A percentile compares a stretch with the other conserved stretches of the same genome.
phyloP scores from a whole-genome alignment of 306 rosid genomes.

The Pueraria montana region DNA sequence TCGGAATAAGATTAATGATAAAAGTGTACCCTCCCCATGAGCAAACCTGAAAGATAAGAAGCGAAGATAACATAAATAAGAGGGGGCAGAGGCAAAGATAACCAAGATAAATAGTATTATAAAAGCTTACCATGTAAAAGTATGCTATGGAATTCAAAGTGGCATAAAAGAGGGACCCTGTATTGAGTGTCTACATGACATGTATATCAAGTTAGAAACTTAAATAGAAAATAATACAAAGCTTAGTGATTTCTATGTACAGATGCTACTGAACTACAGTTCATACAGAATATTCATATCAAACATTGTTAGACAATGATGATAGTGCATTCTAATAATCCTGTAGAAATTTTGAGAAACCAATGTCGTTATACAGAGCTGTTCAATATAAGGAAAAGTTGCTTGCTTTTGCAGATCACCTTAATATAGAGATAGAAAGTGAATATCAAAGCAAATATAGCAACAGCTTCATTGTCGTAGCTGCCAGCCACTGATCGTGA shows the following conservation, averaged over 20 bases:
- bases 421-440: slow-evolving; percentile 97
- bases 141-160: slow-evolving; percentile 93
- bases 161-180: slow-evolving; percentile 98
- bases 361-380: slow-evolving; percentile 8
- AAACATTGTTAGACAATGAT: slow-evolving; percentile 5
- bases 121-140: slow-evolving; percentile 90
- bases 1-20: slow-evolving; percentile 97
- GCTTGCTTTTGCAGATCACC: slow-evolving; percentile 57
- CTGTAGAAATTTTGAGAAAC: slow-evolving; percentile 27
- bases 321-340: slow-evolving; percentile 6
- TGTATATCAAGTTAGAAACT: slow-evolving; percentile 54
- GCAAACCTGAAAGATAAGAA: slow-evolving; percentile 81
- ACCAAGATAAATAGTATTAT: slow-evolving; percentile 38
- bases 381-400: slow-evolving; percentile 15
- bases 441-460: slow-evolving; percentile 96
- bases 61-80: slow-evolving; percentile 41
- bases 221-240: slow-evolving; percentile 35
- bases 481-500: slow-evolving; percentile 99
- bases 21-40: slow-evolving; percentile 99
- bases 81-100: slow-evolving; percentile 31
- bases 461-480: slow-evolving; percentile 99
- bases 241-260: slow-evolving; percentile 17
- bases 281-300: slow-evolving; percentile 37
- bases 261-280: slow-evolving; percentile 18
- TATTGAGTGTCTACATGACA: slow-evolving; percentile 83